Conservation (phyloP, 2,329 filamentous ascomycete species). For the Dactylellina leptospora region DNA sequence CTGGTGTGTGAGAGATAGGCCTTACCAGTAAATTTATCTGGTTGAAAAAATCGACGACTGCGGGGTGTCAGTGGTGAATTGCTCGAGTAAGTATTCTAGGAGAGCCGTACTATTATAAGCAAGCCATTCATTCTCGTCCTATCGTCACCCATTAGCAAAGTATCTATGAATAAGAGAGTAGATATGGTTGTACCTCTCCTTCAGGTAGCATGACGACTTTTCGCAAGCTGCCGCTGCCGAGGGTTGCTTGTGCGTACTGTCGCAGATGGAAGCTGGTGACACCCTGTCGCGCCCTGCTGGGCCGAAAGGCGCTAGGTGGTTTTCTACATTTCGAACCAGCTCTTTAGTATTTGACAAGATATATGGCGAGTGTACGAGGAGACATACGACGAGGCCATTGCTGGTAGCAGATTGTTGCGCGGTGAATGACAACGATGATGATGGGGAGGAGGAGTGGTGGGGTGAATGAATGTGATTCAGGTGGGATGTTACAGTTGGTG, state of each 20-base stretch:
- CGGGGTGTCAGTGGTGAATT: conserved; percentile 2
- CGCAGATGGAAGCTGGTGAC: conserved; percentile 91
- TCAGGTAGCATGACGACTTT: conserved; percentile 98
- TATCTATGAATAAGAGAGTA: background rate
- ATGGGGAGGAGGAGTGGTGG: conserved; percentile 3
- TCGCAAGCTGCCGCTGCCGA: conserved; percentile 90
- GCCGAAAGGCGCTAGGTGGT: conserved; percentile 70
- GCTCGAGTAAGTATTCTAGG: conserved; percentile 10
- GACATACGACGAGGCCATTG: conserved; percentile 49
- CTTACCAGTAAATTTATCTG: conserved; percentile 89
- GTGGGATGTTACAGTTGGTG: conserved; percentile 13
- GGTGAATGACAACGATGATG: background rate
- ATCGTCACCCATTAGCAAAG: background rate
- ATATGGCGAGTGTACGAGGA: background rate
- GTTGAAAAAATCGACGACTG: conserved; percentile 99
- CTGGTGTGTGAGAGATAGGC: background rate
- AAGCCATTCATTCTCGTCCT: conserved; percentile 94
- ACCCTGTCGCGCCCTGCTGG: conserved; percentile 82
- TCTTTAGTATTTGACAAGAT: background rate
- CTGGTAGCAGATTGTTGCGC: background rate
- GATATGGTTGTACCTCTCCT: conserved; percentile 69
- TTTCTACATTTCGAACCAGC: conserved; percentile 5
- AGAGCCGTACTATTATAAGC: conserved; percentile 95
- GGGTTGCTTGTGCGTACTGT: conserved; percentile 96
- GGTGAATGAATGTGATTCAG: background rate